phyloP scores from a whole-genome alignment of 345 rosid genomes.

The Odontarrhena argentea region DNA sequence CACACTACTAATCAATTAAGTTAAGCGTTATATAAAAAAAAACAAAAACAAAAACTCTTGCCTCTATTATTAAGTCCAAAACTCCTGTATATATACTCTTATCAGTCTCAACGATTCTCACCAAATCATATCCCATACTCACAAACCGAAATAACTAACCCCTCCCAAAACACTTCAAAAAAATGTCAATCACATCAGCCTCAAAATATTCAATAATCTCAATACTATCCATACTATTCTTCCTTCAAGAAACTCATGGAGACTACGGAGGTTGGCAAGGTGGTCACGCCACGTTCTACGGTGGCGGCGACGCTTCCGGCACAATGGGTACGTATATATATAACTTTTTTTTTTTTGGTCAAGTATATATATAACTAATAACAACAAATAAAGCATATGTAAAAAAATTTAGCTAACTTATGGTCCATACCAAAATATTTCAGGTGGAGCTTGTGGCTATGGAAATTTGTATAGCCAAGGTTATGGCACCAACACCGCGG shows the following conservation, averaged over 20 bases:
- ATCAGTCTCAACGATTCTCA: slow-evolving; percentile 13
- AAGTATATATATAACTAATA: slow-evolving; percentile 13
- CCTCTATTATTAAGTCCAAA: slow-evolving; percentile 22
- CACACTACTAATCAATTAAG: neutral
- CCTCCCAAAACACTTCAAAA: neutral
- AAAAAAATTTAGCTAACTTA: slow-evolving; percentile 6
- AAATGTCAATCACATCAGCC: slow-evolving; percentile 22
- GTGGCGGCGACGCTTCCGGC: slow-evolving; percentile 81
- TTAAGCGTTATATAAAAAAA: neutral
- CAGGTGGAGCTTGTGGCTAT: slow-evolving; percentile 88
- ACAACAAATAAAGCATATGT: neutral
- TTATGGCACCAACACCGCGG: slow-evolving; percentile 80
- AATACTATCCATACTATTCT: slow-evolving; percentile 13
- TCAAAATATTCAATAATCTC: slow-evolving; percentile 24
- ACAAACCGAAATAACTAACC: slow-evolving; percentile 37
- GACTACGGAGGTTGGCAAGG: slow-evolving; percentile 73
- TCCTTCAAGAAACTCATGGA: slow-evolving; percentile 45
- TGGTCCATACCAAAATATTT: slow-evolving; percentile 1
- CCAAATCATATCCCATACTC: slow-evolving; percentile 20
- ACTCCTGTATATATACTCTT: slow-evolving; percentile 28
- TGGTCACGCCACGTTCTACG: slow-evolving; percentile 79
- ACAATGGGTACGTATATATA: slow-evolving; percentile 64
- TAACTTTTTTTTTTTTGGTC: too few species aligned
- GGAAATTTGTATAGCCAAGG: slow-evolving; percentile 76
- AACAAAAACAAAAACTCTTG: neutral